These are phyloP conservation scores for Saccharomycopsis schoenii DNA, from an alignment of 805 yeast genomes.

Conservation along the genomic window DNA sequence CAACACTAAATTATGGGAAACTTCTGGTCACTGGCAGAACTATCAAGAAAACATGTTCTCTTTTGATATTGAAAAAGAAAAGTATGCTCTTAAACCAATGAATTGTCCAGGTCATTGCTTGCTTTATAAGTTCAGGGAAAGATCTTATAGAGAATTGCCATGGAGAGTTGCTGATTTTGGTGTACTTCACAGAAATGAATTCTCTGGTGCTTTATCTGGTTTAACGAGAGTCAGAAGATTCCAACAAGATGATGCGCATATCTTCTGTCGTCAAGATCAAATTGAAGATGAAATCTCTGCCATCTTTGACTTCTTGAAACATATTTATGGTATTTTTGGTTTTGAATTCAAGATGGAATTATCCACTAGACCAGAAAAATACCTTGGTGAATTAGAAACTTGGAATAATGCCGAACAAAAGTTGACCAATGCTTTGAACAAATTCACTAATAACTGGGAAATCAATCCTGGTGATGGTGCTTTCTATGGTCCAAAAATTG, in stretches of 20 bases:
- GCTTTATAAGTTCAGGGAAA: slow-evolving; percentile 82
- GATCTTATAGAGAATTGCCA: slow-evolving; percentile 94
- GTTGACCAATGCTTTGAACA: slow-evolving; percentile 71
- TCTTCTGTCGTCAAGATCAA: slow-evolving; percentile 90
- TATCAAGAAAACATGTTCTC: slow-evolving; percentile 97
- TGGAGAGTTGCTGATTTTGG: slow-evolving; percentile 99
- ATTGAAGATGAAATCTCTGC: slow-evolving; percentile 77
- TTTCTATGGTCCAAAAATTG: slow-evolving; percentile 92
- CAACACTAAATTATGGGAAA: slow-evolving; percentile 95
- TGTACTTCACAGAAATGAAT: slow-evolving; percentile 94
- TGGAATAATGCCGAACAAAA: slow-evolving; percentile 89
- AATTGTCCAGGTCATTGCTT: slow-evolving; percentile 90
- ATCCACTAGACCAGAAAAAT: slow-evolving; percentile 95
- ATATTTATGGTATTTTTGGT: slow-evolving; percentile 84
- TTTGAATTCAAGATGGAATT: slow-evolving; percentile 94
- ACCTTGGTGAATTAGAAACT: slow-evolving; percentile 85
- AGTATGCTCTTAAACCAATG: slow-evolving; percentile 91
- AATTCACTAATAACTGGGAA: slow-evolving; percentile 88
- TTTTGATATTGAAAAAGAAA: slow-evolving; percentile 94
- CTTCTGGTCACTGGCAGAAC: slow-evolving; percentile 98
- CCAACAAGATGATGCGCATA: slow-evolving; percentile 99
- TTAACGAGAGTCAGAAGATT: slow-evolving; percentile 96
- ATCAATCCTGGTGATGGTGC: slow-evolving; percentile 97
- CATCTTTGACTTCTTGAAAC: slow-evolving; percentile 76
- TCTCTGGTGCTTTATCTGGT: slow-evolving; percentile 88